phyloP scores from a whole-genome alignment of 257 asterid genomes.

The Ajuga chamaepitys region DNA sequence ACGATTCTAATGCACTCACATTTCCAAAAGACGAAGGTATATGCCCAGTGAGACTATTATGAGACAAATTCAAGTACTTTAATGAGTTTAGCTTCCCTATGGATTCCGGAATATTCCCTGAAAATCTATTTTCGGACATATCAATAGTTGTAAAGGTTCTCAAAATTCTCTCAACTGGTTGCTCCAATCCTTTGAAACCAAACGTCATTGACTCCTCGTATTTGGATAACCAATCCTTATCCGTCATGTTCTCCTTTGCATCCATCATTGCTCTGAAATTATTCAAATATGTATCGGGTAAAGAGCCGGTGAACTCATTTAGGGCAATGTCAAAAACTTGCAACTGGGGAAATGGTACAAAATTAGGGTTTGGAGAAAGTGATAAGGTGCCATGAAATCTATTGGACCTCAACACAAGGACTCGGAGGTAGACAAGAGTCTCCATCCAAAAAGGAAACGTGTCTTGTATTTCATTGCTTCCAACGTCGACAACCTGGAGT shows the following conservation, averaged over 20 bases:
- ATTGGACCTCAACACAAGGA: slow-evolving; percentile 14
- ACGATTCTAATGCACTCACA: background rate
- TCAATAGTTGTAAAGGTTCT: background rate
- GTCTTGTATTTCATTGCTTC: slow-evolving; percentile 21
- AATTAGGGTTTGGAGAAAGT: background rate
- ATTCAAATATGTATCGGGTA: background rate
- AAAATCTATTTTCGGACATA: background rate
- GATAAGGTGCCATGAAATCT: background rate
- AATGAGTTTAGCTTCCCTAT: background rate
- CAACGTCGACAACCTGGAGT: background rate
- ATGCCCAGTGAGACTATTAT: background rate
- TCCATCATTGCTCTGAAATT: background rate
- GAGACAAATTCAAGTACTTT: background rate
- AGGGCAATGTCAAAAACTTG: background rate
- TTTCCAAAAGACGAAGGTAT: background rate
- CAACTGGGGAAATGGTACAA: background rate
- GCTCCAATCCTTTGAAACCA: background rate
- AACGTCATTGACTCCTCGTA: background rate
- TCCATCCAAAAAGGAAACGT: slow-evolving; percentile 25
- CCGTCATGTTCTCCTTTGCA: background rate
- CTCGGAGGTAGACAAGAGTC: slow-evolving; percentile 18
- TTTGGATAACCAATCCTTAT: background rate
- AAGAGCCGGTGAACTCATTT: background rate
- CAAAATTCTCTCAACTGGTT: background rate
- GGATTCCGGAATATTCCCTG: background rate